Percentiles rank a stretch among this genome's conserved stretches.
Evolutionary conservation across 495 filamentous ascomycete genomes (phyloP).

Genomic region (Bacidia rubella): DNA sequence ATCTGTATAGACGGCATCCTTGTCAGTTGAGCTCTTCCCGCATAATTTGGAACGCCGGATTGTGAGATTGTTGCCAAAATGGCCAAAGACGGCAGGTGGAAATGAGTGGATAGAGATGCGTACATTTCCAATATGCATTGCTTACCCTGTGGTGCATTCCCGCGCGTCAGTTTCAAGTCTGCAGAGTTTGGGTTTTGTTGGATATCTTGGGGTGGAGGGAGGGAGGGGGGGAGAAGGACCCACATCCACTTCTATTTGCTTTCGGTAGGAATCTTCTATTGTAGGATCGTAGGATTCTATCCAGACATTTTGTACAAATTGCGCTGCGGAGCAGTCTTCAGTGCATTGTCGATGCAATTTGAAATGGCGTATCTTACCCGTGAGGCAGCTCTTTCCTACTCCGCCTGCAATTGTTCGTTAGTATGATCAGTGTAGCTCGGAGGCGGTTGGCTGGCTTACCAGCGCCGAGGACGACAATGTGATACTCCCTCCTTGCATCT

Average conservation of each 20-base stretch:
- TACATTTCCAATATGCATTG: conserved; percentile 97
- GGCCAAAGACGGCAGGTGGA: neutral
- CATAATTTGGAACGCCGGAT: neutral
- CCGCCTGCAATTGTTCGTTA: conserved; percentile 49
- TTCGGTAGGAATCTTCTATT: conserved; percentile 95
- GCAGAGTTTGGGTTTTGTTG: conserved; percentile 5
- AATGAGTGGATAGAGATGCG: conserved; percentile 21
- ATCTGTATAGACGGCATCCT: conserved; percentile 31
- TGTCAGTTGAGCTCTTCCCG: neutral
- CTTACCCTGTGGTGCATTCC: conserved; percentile 48
- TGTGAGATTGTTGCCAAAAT: neutral
- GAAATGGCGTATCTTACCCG: conserved; percentile 47
- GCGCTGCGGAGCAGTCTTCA: conserved; percentile 43
- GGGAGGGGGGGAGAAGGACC: no score
- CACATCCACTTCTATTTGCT: conserved; percentile 90
- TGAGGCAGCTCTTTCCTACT: conserved; percentile 95
- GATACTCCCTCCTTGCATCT: conserved; percentile 56
- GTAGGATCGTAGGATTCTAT: conserved; percentile 98
- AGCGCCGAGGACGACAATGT: conserved; percentile 83
- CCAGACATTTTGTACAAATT: conserved; percentile 99
- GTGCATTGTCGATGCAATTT: neutral
- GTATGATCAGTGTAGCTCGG: neutral
- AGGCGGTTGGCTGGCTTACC: conserved; percentile 34
- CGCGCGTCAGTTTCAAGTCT: conserved; percentile 8
- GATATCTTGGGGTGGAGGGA: conserved; percentile 7